phyloP scores from a whole-genome alignment of 345 rosid genomes.

The Boechera stricta region DNA sequence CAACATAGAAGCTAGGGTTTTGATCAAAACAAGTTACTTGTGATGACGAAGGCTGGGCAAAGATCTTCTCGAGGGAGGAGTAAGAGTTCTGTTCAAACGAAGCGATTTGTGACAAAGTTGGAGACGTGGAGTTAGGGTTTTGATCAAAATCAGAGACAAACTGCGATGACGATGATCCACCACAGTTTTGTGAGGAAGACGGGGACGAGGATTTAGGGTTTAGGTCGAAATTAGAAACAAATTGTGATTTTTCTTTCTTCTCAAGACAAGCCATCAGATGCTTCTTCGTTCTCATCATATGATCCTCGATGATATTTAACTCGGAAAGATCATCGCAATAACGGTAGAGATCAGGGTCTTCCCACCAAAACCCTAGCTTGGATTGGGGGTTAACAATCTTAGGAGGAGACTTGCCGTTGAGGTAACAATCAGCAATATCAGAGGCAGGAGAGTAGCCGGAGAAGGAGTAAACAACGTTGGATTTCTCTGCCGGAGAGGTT shows the following conservation, averaged over 20 bases:
- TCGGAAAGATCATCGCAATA: not conserved
- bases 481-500: not conserved
- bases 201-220: not conserved
- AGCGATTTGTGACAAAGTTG: too few species aligned
- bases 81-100: too few species aligned
- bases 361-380: slow-evolving; percentile 8
- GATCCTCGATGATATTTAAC: not conserved
- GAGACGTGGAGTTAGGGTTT: too few species aligned
- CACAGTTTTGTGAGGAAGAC: too few species aligned
- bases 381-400: not conserved
- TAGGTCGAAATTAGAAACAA: not conserved
- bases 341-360: not conserved
- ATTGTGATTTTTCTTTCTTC: not conserved
- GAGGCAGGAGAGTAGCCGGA: not conserved
- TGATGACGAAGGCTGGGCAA: too few species aligned
- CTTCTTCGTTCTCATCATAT: not conserved
- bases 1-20: too few species aligned
- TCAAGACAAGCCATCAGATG: not conserved
- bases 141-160: too few species aligned
- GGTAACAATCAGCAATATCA: not conserved
- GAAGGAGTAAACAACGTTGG: slow-evolving; percentile 5
- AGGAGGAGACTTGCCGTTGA: not conserved
- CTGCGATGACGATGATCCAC: too few species aligned
- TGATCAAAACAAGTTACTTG: too few species aligned
- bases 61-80: too few species aligned